Evolutionary conservation across 1,139 yeast species (phyloP), one percentile per base, ranked within the genome.

Genomic region (Debaryomyces sp.): DNA sequence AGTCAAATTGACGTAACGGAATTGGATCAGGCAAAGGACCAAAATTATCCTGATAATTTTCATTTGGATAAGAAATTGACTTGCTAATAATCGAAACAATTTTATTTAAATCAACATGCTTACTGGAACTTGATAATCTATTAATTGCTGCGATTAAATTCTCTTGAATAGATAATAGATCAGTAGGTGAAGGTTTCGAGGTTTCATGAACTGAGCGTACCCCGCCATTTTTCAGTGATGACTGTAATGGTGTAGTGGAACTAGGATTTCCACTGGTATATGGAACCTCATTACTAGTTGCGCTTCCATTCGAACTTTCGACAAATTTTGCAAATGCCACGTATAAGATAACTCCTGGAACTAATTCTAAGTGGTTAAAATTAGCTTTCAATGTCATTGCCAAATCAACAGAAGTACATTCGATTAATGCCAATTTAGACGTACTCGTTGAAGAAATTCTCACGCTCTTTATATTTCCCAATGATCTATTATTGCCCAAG

Each of bases 311-410:
- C 12, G 34, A 48, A 1, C 6, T 22, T 35, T 70, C 75, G 35
- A 77, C 64, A 30, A 85, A 73, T 59, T 82, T 83, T 4, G 90
- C 92, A 73, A 85, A 87, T 0, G 87, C 85, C 43, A 84, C 84
- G 47, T 80, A 75, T 61, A 89, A 78, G 26, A 81, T 75, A 40
- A 77, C 73, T 0, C 96, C 96, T 1, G 92, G 87, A 52, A 85
- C 81, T 36, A 94, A 75, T 62, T 92, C 97, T 57, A 85, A 83
- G 54, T 91, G 96, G 60, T 87, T 88, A 60, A 91, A 80, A 44
- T 77, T 82, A 5, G 88, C 87, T 60, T 85, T 85, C 44, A 96
- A 89, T 41, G 77, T 80, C 77, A 88, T 82, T 10, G 98, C 96
- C 36, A 84, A 73, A 43, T 89, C 96, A 12, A 87, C 70, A 34